Conservation (phyloP, 306 rosid genomes). For the Castanopsis chinensis region DNA sequence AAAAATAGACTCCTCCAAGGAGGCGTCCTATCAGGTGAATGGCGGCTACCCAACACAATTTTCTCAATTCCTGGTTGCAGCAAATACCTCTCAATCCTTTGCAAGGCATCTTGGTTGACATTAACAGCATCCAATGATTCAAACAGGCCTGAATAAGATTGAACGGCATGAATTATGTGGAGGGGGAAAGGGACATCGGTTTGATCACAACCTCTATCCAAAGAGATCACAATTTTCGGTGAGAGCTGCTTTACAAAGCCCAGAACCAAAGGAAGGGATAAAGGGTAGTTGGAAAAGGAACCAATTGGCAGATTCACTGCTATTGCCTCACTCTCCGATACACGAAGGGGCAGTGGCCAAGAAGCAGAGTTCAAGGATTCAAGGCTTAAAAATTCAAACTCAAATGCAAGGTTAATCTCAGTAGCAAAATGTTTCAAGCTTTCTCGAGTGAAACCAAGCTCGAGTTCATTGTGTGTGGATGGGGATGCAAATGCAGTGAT, state of each 20-base stretch:
- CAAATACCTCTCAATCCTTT: constrained; percentile 69
- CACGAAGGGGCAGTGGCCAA: constrained; percentile 56
- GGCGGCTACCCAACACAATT: constrained; percentile 43
- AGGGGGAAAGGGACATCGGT: constrained; percentile 59
- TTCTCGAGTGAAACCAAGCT: constrained; percentile 75
- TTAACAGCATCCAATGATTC: constrained; percentile 80
- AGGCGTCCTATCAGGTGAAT: constrained; percentile 37
- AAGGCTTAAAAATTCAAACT: constrained; percentile 55
- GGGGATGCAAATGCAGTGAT: constrained; percentile 76
- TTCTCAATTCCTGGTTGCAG: constrained; percentile 80
- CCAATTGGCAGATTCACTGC: constrained; percentile 70
- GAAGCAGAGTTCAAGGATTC: constrained; percentile 58
- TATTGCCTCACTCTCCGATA: constrained; percentile 56
- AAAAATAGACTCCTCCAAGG: constrained; percentile 61
- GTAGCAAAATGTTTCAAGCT: constrained; percentile 68
- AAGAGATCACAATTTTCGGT: constrained; percentile 72
- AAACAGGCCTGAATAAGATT: constrained; percentile 50
- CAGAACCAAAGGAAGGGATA: constrained; percentile 52
- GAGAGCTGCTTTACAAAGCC: constrained; percentile 69
- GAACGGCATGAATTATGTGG: constrained; percentile 51
- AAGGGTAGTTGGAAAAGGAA: constrained; percentile 43
- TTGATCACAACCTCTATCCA: constrained; percentile 62
- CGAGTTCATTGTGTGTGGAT: constrained; percentile 54
- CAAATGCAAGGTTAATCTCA: constrained; percentile 65
- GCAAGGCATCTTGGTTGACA: constrained; percentile 58